Evolutionary conservation across 2,329 filamentous ascomycete genomes (phyloP), one percentile per base, ranked within the genome.

Genomic region (Blastomyces gilchristii): DNA sequence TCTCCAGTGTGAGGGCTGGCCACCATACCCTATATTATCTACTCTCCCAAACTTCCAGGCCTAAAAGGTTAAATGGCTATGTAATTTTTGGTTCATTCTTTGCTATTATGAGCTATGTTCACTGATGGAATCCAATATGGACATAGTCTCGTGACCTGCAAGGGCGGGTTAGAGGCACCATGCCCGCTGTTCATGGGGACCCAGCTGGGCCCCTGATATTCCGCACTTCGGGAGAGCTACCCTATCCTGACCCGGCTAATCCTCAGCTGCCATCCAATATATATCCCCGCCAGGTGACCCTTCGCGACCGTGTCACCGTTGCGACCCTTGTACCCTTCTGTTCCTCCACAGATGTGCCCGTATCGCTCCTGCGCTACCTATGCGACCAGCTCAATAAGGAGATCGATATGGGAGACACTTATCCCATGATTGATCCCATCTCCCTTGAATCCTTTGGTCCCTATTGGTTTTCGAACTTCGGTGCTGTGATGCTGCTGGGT

Each of bases 391-490:
- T 96, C 69, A 93, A 92, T 74, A 88, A 89, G 76, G 91, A 96
- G 76, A 94, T 96, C 71, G 90, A 94, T 71, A 89, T 90, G 75
- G 91, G 91, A 63, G 91, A 96, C 74, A 95, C 91, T 0, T 96
- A 96, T 74, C 90, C 91, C 28, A 93, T 95, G 88, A 85, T 87
- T 69, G 87, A 92, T 61, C 80, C 86, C 22, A 85, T 96, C 76
- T 80, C 87, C 4, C 78, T 87, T n/a, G 85, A 89, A 25, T 84
- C 82, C 66, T 96, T 96, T 72, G 87, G 86, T 11, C 80, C 83
- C 61, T 94, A 95, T 77, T 96, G 91, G 91, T 93, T 96, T 74
- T 88, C 90, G 71, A 91, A 91, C 75, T 96, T 96, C 71, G 90
- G 85, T 57, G 90, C 89, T 58, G 85, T 96, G 73, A 94, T 96